These are phyloP conservation scores for Wickerhamiella brachini DNA, from an alignment of 805 yeast genomes.

Conservation along the genomic window DNA sequence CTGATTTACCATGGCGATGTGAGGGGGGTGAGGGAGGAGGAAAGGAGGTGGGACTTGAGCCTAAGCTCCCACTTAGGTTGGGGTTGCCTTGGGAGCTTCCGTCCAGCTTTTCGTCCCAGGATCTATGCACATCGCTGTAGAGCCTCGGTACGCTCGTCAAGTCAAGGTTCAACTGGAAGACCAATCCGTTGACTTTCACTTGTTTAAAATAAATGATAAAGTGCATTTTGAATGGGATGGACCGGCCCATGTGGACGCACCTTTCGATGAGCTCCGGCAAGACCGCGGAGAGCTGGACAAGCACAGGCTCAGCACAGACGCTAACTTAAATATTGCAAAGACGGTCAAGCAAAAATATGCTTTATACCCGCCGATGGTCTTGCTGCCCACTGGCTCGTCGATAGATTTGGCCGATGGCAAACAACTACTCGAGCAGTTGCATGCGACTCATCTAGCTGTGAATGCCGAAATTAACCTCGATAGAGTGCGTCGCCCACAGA, in stretches of 20 bases:
- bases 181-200: not conserved
- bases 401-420: not conserved
- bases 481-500: constrained; percentile 49
- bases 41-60: not conserved
- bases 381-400: constrained; percentile 32
- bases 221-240: not conserved
- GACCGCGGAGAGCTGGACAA: too few species aligned
- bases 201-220: not conserved
- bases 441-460: constrained; percentile 48
- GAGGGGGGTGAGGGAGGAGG: not conserved
- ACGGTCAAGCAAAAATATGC: constrained; percentile 32
- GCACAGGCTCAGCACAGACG: too few species aligned
- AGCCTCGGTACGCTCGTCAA: not conserved
- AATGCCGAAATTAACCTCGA: constrained; percentile 56
- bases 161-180: not conserved
- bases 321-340: too few species aligned
- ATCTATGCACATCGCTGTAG: not conserved
- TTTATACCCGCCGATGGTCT: constrained; percentile 52
- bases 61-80: not conserved
- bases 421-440: constrained; percentile 16
- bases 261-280: not conserved
- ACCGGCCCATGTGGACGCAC: not conserved
- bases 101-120: too few species aligned
- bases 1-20: not conserved
- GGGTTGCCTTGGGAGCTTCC: not conserved